These are phyloP conservation scores for Nicotiana benthamiana DNA, from an alignment of 257 asterid genomes.

Conservation along the genomic window DNA sequence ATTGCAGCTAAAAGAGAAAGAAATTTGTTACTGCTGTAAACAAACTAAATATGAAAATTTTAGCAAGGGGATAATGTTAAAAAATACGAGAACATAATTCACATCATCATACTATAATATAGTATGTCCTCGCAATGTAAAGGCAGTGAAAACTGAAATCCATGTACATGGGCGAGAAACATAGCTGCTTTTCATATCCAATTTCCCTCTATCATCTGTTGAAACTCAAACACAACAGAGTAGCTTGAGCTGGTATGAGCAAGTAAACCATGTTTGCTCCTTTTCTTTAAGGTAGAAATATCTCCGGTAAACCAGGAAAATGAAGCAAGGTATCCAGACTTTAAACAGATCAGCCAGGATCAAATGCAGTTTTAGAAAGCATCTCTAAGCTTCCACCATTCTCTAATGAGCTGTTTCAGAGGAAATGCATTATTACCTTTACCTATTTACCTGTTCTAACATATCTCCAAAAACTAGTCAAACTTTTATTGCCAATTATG, in stretches of 20 bases:
- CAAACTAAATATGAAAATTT: not conserved
- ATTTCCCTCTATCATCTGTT: not conserved
- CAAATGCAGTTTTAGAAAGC: not conserved
- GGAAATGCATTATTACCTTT: not conserved
- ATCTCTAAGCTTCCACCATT: not conserved
- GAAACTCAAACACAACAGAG: not conserved
- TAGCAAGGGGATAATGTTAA: not conserved
- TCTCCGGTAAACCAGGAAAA: not conserved
- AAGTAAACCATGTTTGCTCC: slow-evolving; percentile 1
- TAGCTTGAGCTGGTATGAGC: not conserved
- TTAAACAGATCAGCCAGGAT: not conserved
- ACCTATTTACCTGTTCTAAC: not conserved
- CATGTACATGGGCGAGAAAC: not conserved
- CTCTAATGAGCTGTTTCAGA: not conserved
- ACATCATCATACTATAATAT: not conserved
- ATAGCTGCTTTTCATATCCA: not conserved
- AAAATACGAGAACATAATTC: not conserved
- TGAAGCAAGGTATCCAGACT: not conserved
- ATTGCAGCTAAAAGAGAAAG: slow-evolving; percentile 51
- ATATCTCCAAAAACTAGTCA: not conserved
- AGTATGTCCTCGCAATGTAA: not conserved
- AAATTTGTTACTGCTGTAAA: not conserved
- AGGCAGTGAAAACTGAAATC: not conserved
- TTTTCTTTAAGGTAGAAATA: not conserved
- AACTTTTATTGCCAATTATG: not conserved